Conservation (phyloP, 768 basidiomycete genomes). For the Phanerodontia chrysosporium region DNA sequence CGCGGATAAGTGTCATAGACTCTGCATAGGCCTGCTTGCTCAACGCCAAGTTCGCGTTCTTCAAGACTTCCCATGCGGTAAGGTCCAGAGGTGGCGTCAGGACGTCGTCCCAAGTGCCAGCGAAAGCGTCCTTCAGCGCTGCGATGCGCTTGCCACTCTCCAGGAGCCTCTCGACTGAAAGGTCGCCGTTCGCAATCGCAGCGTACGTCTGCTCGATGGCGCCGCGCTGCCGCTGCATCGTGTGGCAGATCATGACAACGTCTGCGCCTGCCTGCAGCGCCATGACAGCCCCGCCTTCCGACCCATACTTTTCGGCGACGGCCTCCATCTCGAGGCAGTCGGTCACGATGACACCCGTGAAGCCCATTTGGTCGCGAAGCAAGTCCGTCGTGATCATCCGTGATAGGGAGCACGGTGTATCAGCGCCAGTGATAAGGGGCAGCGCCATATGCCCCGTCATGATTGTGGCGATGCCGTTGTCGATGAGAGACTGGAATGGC, state of each 20-base stretch:
- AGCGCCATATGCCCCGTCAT: slow-evolving; percentile 78
- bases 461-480: slow-evolving; percentile 43
- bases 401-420: slow-evolving; percentile 59
- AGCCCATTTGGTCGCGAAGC: slow-evolving; percentile 48
- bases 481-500: slow-evolving; percentile 50
- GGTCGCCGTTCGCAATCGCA: slow-evolving; percentile 42
- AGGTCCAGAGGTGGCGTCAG: slow-evolving; percentile 16
- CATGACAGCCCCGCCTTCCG: slow-evolving; percentile 50
- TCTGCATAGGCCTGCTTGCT: slow-evolving; percentile 44
- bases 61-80: slow-evolving; percentile 31
- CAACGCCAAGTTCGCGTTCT: slow-evolving; percentile 36
- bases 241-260: slow-evolving; percentile 74
- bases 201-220: slow-evolving; percentile 49
- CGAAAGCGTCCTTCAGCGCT: slow-evolving; percentile 48
- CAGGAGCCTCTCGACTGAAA: slow-evolving; percentile 36
- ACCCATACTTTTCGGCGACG: slow-evolving; percentile 47
- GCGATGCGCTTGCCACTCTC: slow-evolving; percentile 43
- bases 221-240: slow-evolving; percentile 45
- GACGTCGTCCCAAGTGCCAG: slow-evolving; percentile 41
- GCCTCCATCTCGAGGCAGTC: slow-evolving; percentile 80
- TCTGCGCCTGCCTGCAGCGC: slow-evolving; percentile 64
- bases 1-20: slow-evolving; percentile 45
- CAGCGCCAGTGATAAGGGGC: slow-evolving; percentile 48
- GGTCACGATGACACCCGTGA: slow-evolving; percentile 59
- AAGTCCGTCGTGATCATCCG: slow-evolving; percentile 46